Conservation (phyloP, 1,284 basidiomycete genomes). For the Microbotryum saponariae region DNA sequence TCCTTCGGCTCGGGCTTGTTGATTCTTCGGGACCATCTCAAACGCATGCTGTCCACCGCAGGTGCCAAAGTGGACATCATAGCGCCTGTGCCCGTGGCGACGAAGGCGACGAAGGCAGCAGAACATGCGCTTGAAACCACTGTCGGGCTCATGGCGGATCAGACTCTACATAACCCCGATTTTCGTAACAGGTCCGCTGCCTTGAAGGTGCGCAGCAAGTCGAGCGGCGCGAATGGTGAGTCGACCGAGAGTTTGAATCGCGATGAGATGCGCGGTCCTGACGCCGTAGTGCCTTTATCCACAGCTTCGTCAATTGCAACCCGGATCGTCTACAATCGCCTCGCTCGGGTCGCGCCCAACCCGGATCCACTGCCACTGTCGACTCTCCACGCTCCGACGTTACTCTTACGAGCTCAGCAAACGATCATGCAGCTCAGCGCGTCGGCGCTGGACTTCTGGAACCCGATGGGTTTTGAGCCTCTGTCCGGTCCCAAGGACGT, state of each 20-base stretch:
- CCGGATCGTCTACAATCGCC: too few species aligned
- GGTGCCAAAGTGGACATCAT: background rate
- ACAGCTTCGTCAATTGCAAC: too few species aligned
- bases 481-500: slow-evolving; percentile 61
- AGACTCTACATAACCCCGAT: slow-evolving; percentile 13
- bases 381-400: background rate
- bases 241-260: too few species aligned
- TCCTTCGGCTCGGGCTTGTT: slow-evolving; percentile 11
- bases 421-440: slow-evolving; percentile 57
- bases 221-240: too few species aligned
- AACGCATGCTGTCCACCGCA: background rate
- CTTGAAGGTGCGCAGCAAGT: too few species aligned
- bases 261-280: too few species aligned
- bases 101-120: slow-evolving; percentile 1
- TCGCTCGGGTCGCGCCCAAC: too few species aligned
- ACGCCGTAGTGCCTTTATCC: too few species aligned
- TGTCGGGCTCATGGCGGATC: slow-evolving; percentile 10
- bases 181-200: slow-evolving; percentile 1
- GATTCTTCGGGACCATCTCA: slow-evolving; percentile 2
- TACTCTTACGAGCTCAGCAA: slow-evolving; percentile 20
- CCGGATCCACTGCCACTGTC: background rate
- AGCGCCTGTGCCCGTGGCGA: background rate
- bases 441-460: slow-evolving; percentile 66
- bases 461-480: slow-evolving; percentile 65
- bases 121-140: slow-evolving; percentile 8